Evolutionary conservation across 331 rosid genomes (phyloP).

Genomic region (Spiraea crenata): DNA sequence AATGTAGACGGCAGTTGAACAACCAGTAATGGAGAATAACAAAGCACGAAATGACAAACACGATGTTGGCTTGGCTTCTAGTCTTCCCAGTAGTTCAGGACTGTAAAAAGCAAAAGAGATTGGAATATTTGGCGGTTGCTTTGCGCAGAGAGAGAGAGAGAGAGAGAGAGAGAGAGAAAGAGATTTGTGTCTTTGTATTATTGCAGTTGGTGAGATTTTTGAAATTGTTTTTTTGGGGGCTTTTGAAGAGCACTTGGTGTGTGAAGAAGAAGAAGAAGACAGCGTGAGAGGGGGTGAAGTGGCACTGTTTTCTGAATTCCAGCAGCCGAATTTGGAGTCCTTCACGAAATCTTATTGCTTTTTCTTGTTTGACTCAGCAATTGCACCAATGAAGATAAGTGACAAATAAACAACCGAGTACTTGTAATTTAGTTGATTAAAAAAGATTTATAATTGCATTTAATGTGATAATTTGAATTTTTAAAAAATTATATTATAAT

Average conservation of each 20-base stretch:
- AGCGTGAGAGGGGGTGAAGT: neutral
- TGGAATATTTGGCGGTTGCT: conserved; percentile 12
- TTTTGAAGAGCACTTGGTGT: neutral
- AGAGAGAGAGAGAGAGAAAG: neutral
- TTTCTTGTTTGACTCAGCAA: neutral
- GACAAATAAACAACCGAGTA: too few relatives aligned
- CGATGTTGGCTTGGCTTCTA: neutral
- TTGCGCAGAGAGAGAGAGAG: conserved; percentile 1
- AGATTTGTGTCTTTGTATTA: neutral
- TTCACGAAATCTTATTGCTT: neutral
- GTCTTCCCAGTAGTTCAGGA: neutral
- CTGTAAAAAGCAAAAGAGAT: neutral
- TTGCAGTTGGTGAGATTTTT: conserved; percentile 25
- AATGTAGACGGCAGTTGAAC: conserved; percentile 37
- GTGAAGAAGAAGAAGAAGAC: neutral
- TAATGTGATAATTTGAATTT: too few relatives aligned
- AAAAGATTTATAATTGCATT: too few relatives aligned
- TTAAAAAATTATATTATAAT: too few relatives aligned
- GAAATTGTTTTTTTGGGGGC: conserved; percentile 4
- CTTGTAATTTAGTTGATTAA: too few relatives aligned
- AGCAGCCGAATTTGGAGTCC: neutral
- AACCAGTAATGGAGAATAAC: conserved; percentile 37
- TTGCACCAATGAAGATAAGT: neutral
- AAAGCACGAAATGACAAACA: conserved; percentile 46
- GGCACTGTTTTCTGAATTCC: conserved; percentile 5